Base-by-base conservation (phyloP, 2,329 filamentous ascomycete species). In the Talaromyces sp. region DNA sequence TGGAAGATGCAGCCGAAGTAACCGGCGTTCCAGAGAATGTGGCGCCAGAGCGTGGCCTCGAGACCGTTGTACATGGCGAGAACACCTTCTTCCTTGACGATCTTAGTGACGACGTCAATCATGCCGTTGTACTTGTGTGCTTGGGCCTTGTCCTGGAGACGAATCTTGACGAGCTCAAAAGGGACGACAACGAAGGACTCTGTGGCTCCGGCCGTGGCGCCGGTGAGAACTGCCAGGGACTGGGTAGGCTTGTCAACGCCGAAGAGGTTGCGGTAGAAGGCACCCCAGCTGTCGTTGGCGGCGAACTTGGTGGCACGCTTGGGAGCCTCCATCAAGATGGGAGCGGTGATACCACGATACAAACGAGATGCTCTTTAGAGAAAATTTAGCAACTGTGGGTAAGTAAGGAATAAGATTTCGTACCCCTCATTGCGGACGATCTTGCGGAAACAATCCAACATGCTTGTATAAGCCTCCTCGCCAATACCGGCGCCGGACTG, bases 1-100 rank as follows among this genome's bases (percentile, higher is more conserved):
- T 99, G 95, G 88, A 96, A 97, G 78, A 99, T 99, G 81, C 93
- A 96, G 74, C 95, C 95, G 78, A 99, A 99, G 85, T 97, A 97
- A 66, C 93, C 94, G 14, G 91, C 88, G 80, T 97, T 97, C 93
- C 93, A 97, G 67, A 93, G 83, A 64, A 93, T 88, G 80, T 99
- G 95, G 68, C 95, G 89, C 95, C 95, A 99, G 82, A 98, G 83
- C 64, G 95, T 99, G 67, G 91, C 94, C 83, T 99, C 95, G 57
- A 99, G 88, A 65, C 95, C 95, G 79, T 98, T 96, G 85, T 98
- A 99, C 76, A 99, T 84, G 66, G 94, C 92, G 68, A 98, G 83
- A 16, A 89, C 81, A 8, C 95, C 94, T 79, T 98, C 94, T 67
- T 88, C 84, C 76, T 87, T 87, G 71, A 97, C 84, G 47, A 92